Conservation (phyloP, 1,139 yeast species). For the Saccharomycopsis phalli region DNA sequence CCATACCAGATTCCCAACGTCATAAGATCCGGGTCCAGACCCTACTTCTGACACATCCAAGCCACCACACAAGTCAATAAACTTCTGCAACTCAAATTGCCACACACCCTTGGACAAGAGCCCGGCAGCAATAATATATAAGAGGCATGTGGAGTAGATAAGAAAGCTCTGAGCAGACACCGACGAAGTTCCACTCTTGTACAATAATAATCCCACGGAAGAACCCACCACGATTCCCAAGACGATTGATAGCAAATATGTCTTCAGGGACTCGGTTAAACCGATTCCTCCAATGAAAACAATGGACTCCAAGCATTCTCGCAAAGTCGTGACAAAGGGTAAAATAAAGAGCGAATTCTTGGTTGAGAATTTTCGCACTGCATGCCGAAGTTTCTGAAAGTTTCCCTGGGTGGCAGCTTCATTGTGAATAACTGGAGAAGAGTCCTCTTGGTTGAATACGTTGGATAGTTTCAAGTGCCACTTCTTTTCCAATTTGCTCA, state of each 20-base stretch:
- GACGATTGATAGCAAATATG: conserved; percentile 78
- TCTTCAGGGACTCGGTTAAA: conserved; percentile 59
- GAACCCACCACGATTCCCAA: conserved; percentile 63
- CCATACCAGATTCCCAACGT: conserved; percentile 74
- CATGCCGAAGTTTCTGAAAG: background rate
- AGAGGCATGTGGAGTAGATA: conserved; percentile 73
- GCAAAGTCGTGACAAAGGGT: conserved; percentile 69
- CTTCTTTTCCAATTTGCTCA: conserved; percentile 84
- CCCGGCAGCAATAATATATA: conserved; percentile 84
- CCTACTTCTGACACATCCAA: conserved; percentile 87
- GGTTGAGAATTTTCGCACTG: conserved; percentile 33
- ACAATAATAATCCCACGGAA: conserved; percentile 56
- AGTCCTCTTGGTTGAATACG: conserved; percentile 24
- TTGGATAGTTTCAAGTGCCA: conserved; percentile 70
- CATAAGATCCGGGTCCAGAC: conserved; percentile 91
- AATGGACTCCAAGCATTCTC: conserved; percentile 87
- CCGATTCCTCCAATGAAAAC: conserved; percentile 88
- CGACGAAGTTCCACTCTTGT: conserved; percentile 62
- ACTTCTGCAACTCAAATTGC: conserved; percentile 72
- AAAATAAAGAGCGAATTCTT: conserved; percentile 69
- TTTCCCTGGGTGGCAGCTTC: background rate
- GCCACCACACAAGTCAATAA: conserved; percentile 61
- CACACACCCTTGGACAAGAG: conserved; percentile 84
- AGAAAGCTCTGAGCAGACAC: conserved; percentile 75
- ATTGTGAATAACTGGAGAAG: background rate